phyloP scores from a whole-genome alignment of 2,329 filamentous ascomycete genomes.

The Hypomyces rosellus region DNA sequence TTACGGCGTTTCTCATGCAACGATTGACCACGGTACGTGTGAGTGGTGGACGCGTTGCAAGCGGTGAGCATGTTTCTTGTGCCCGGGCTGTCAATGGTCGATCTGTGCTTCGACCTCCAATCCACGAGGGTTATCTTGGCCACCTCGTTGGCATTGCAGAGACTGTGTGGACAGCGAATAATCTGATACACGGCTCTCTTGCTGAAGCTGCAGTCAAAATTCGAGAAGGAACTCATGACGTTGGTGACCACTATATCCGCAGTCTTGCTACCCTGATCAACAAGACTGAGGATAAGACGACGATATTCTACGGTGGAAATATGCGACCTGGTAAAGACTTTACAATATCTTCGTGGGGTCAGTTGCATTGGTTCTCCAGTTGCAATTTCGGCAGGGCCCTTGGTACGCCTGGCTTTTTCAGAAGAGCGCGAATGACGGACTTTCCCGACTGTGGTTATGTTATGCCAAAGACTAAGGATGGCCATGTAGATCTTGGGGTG shows the following conservation, averaged over 20 bases:
- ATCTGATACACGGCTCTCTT: neutral
- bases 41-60: neutral
- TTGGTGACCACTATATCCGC: neutral
- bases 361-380: neutral
- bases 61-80: neutral
- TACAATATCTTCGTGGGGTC: neutral
- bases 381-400: neutral
- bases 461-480: neutral
- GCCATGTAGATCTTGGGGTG: neutral
- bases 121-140: neutral
- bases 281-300: neutral
- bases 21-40: slow-evolving; percentile 2
- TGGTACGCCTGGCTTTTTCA: neutral
- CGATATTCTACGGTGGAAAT: neutral
- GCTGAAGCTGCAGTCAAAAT: neutral
- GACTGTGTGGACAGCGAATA: neutral
- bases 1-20: slow-evolving; percentile 5
- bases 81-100: neutral
- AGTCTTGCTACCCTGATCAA: neutral
- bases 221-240: neutral
- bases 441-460: neutral
- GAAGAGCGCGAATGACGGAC: neutral
- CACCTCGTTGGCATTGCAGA: neutral
- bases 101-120: neutral
- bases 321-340: neutral